Conservation (phyloP, 495 filamentous ascomycete genomes). For the Tuber indicum region DNA sequence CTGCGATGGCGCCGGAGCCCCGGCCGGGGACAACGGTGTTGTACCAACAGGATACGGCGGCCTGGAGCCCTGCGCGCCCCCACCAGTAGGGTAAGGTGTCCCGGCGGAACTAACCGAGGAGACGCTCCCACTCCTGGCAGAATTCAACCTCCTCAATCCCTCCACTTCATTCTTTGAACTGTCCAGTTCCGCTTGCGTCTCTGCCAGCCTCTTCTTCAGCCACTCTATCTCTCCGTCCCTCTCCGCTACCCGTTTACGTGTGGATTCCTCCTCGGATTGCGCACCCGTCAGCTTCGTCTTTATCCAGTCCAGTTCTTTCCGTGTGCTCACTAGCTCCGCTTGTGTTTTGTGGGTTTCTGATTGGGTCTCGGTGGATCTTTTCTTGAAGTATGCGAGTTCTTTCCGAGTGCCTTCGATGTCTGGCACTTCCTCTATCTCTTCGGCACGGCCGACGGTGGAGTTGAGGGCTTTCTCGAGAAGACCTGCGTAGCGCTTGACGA, state of each 20-base stretch:
- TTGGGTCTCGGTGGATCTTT: constrained; percentile 8
- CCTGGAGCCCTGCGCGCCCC: background rate
- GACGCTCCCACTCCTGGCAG: background rate
- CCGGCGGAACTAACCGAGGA: background rate
- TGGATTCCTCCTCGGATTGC: background rate
- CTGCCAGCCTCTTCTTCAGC: constrained; percentile 6
- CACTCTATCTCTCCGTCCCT: constrained; percentile 3
- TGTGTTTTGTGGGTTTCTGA: constrained; percentile 7
- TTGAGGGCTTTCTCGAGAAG: constrained; percentile 16
- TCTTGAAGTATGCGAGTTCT: constrained; percentile 17
- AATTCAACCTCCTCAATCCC: background rate
- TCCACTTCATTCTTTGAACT: background rate
- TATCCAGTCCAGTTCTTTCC: background rate
- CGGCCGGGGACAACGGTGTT: background rate
- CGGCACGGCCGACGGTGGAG: background rate
- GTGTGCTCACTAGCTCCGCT: background rate
- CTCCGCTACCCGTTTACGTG: background rate
- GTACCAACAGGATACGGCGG: background rate
- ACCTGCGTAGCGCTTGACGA: constrained; percentile 11
- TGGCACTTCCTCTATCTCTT: constrained; percentile 11
- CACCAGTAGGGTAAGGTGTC: background rate
- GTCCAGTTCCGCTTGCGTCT: constrained; percentile 8
- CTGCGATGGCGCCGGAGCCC: background rate
- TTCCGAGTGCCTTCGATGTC: constrained; percentile 12
- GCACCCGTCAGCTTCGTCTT: background rate